phyloP scores from a whole-genome alignment of 1,139 yeast genomes.

The Maudiozyma humilis region DNA sequence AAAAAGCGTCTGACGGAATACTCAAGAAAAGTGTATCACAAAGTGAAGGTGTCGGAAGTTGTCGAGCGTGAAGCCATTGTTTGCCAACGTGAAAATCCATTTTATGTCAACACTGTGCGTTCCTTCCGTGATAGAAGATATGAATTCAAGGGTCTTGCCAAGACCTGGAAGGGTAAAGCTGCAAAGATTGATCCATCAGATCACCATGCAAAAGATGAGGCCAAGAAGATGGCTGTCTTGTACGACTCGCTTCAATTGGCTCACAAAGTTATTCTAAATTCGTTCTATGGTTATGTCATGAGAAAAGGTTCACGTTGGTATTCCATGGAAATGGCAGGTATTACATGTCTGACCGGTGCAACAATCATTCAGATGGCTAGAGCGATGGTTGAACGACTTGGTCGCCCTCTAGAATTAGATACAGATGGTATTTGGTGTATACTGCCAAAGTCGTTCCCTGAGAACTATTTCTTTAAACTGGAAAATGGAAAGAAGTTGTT shows the following conservation, averaged over 20 bases:
- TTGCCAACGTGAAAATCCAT: conserved; percentile 96
- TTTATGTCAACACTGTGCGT: conserved; percentile 89
- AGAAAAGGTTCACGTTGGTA: conserved; percentile 98
- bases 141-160: conserved; percentile 88
- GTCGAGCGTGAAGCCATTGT: conserved; percentile 88
- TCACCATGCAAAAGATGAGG: conserved; percentile 62
- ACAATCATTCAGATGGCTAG: conserved; percentile 97
- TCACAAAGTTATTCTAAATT: conserved; percentile 91
- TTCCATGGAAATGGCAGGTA: conserved; percentile 99
- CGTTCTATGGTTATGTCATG: conserved; percentile 98
- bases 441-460: conserved; percentile 87
- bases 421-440: conserved; percentile 99
- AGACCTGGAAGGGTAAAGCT: conserved; percentile 85
- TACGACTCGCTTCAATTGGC: conserved; percentile 95
- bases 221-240: conserved; percentile 84
- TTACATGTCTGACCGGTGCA: conserved; percentile 96
- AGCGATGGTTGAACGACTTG: conserved; percentile 82
- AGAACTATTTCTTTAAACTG: conserved; percentile 62
- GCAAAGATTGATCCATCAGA: conserved; percentile 48
- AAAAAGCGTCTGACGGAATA: conserved; percentile 79
- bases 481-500: conserved; percentile 70
- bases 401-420: conserved; percentile 91
- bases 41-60: conserved; percentile 72
- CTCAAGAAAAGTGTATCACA: conserved; percentile 76
- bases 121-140: conserved; percentile 93